Percentiles rank a stretch among this genome's conserved stretches.
phyloP scores from a whole-genome alignment of 176 grass and related monocot species.

The Musa schizocarpa region DNA sequence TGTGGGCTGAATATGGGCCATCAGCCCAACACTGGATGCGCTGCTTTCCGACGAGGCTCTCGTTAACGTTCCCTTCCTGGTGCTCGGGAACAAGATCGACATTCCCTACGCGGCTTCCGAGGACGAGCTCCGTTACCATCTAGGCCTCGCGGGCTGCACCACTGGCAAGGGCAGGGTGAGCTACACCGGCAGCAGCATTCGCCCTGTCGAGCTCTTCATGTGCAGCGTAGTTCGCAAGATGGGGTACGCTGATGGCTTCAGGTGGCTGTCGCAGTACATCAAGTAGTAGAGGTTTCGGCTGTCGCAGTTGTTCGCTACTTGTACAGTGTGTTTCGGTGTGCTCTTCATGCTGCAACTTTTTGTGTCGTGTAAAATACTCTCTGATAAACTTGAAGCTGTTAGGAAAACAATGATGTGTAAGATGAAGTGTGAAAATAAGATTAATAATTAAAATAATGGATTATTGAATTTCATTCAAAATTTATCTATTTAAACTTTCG shows the following conservation, averaged over 20 bases:
- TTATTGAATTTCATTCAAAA: too few relatives aligned
- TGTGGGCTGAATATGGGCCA: too few relatives aligned
- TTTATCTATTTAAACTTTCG: too few relatives aligned
- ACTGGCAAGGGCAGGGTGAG: neutral
- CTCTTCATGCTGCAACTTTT: too few relatives aligned
- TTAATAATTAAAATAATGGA: too few relatives aligned
- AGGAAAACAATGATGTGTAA: too few relatives aligned
- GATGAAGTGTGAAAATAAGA: too few relatives aligned
- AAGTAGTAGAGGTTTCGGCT: neutral
- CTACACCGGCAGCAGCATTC: neutral
- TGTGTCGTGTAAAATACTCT: too few relatives aligned
- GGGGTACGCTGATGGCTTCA: neutral
- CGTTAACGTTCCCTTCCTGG: neutral
- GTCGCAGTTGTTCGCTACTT: too few relatives aligned
- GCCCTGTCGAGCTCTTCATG: neutral
- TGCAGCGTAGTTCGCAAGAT: neutral
- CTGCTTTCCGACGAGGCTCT: neutral
- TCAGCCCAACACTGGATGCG: too few relatives aligned
- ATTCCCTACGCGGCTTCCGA: neutral
- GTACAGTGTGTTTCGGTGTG: too few relatives aligned
- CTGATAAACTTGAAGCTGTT: too few relatives aligned
- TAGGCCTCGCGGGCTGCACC: neutral
- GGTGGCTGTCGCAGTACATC: neutral
- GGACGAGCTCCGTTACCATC: neutral
- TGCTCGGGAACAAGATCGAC: neutral